phyloP scores from a whole-genome alignment of 129 eudicot genomes.

The Ambrosia artemisiifolia region DNA sequence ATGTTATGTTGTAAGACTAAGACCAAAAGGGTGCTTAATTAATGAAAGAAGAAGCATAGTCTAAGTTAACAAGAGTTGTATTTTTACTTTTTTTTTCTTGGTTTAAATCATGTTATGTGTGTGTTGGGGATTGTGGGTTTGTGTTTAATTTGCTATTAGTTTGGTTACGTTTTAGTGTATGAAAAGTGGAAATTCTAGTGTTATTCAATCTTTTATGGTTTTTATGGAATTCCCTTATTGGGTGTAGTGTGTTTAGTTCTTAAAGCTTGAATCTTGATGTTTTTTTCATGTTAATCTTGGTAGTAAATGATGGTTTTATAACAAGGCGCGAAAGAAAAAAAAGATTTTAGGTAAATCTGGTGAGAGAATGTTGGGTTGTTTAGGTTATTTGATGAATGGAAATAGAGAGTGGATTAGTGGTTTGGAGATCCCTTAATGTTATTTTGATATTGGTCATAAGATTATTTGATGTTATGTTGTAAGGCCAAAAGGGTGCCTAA shows the following conservation, averaged over 20 bases:
- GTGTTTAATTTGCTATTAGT: not conserved
- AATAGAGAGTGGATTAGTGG: not conserved
- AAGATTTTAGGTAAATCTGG: constrained; percentile 5
- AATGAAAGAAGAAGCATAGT: not conserved
- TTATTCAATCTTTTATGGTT: constrained; percentile 6
- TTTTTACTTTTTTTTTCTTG: no score
- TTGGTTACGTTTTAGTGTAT: not conserved
- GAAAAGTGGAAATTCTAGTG: not conserved
- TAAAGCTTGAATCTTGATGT: not conserved
- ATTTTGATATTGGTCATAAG: not conserved
- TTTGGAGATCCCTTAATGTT: not conserved
- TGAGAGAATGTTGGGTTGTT: constrained; percentile 3
- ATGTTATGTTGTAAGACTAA: not conserved
- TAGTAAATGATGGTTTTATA: constrained; percentile 8
- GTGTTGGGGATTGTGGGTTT: no score
- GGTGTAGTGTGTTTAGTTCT: not conserved
- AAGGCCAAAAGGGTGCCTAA: not conserved
- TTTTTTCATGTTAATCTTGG: not conserved
- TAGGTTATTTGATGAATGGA: no score
- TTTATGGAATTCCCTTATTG: not conserved
- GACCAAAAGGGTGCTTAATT: not conserved
- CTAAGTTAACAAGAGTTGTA: not conserved
- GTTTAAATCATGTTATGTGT: no score
- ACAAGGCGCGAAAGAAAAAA: not conserved
- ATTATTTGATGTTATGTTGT: not conserved